These are phyloP conservation scores for Rhazya stricta DNA, from an alignment of 257 asterid species.

Conservation along the genomic window DNA sequence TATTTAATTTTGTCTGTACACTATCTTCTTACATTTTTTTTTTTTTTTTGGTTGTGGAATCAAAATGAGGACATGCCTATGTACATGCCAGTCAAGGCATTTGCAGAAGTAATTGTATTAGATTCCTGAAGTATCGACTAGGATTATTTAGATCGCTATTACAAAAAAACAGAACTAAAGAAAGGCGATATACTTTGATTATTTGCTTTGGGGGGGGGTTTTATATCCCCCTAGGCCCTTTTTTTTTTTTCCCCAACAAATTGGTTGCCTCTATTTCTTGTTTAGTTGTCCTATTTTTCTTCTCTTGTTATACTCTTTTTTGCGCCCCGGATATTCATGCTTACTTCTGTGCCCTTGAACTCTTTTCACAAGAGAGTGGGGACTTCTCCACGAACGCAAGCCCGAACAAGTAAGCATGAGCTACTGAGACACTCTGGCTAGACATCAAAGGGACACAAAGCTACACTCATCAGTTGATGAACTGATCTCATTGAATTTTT, in stretches of 20 bases:
- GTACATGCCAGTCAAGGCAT: slow-evolving; percentile 9
- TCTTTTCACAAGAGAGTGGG: background rate
- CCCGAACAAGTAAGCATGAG: too few species aligned
- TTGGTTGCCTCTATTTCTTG: slow-evolving; percentile 32
- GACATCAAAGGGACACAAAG: background rate
- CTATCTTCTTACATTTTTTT: too few species aligned
- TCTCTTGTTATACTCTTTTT: background rate
- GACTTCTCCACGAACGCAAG: too few species aligned
- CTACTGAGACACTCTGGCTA: background rate
- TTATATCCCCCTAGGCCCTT: too few species aligned
- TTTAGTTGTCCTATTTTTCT: background rate
- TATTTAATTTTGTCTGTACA: background rate
- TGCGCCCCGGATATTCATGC: too few species aligned
- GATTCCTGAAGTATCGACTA: slow-evolving; percentile 96
- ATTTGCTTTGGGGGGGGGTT: slow-evolving; percentile 91
- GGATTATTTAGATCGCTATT: slow-evolving; percentile 76
- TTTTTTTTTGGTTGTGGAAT: background rate
- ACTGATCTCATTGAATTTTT: background rate
- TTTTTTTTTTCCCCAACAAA: too few species aligned
- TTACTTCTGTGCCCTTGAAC: too few species aligned
- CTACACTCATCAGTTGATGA: background rate
- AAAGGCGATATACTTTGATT: slow-evolving; percentile 69
- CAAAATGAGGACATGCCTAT: background rate
- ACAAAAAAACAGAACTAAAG: slow-evolving; percentile 75
- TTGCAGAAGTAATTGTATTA: slow-evolving; percentile 74